Conservation (phyloP, 1,284 basidiomycete genomes). For the Apiotrichum laibachii region DNA sequence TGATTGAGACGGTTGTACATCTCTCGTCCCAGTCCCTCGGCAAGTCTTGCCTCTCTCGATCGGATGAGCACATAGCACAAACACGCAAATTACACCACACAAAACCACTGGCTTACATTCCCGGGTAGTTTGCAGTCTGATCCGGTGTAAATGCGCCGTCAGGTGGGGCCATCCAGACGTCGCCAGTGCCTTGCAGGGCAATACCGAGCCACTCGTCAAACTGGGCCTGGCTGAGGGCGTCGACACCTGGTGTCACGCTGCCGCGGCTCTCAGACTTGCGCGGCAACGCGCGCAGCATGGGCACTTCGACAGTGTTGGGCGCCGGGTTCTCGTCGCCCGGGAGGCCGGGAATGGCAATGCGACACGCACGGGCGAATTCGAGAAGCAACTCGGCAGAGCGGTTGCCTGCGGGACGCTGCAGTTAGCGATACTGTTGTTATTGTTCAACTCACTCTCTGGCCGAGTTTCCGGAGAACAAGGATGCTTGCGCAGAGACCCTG, state of each 20-base stretch:
- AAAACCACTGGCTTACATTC: neutral
- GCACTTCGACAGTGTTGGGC: slow-evolving; percentile 28
- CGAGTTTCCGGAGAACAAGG: slow-evolving; percentile 29
- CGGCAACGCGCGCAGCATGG: slow-evolving; percentile 34
- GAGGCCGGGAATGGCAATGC: slow-evolving; percentile 25
- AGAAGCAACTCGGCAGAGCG: slow-evolving; percentile 32
- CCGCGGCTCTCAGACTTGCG: slow-evolving; percentile 15
- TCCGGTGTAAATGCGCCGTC: slow-evolving; percentile 16
- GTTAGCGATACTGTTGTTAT: neutral
- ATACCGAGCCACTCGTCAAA: slow-evolving; percentile 35
- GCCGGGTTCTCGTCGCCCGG: slow-evolving; percentile 16
- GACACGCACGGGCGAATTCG: slow-evolving; percentile 34
- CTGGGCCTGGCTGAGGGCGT: slow-evolving; percentile 17
- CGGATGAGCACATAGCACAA: too few relatives aligned
- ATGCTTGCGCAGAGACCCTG: slow-evolving; percentile 34
- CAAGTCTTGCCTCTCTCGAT: neutral
- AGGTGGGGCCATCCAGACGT: slow-evolving; percentile 20
- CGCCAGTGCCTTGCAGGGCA: slow-evolving; percentile 24
- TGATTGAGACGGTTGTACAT: neutral
- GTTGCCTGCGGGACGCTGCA: slow-evolving; percentile 28
- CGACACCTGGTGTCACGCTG: neutral
- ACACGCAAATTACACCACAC: neutral
- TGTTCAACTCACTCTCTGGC: slow-evolving; percentile 9
- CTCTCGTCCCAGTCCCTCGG: neutral
- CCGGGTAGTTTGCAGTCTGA: slow-evolving; percentile 2